Evolutionary conservation across 257 asterid species (phyloP), one percentile per base, ranked within the genome.

Genomic region (Osmanthus fragrans): DNA sequence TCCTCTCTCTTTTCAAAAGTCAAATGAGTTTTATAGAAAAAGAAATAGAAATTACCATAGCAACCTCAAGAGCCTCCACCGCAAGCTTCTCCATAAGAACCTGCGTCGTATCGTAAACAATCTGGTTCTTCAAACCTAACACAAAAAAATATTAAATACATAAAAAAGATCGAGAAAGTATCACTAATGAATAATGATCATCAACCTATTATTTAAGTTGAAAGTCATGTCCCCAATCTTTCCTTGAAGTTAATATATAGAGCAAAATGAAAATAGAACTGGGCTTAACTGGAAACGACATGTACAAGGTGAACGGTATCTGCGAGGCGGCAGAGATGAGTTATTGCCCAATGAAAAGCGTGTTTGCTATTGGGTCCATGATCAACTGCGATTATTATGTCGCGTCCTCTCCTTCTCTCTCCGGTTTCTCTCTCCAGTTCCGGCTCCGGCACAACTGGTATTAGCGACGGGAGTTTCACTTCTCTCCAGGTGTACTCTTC

Each of bases 401-500:
- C 0, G 27, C 27, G 27, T 25, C 27, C 27, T 25, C 27, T 25
- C 27, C 27, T 25, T 25, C 27, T 25, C 27, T 25, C 27, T 0
- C 27, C 27, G 27, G 27, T 25, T 25, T 25, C 27, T 25, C 27
- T 25, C 27, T 25, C 27, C 27, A 25, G 27, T 25, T 25, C 27
- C 27, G 27, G 27, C 27, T 80, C 84, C 15, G 89, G 85, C 2
- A 84, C 94, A 5, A 88, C 32, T 1, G 96, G 96, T 47, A 87
- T 77, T 77, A 90, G 81, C 73, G 92, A 80, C 64, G 92, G 96
- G 76, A 95, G 78, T 36, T 23, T 45, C 58, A 92, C 98, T 80
- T 95, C 98, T 68, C 85, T 83, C 96, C 97, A 95, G 80, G 73
- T 90, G 89, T 95, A 90, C 84, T 87, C 96, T 87, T 90, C 96